phyloP scores from a whole-genome alignment of 2,329 filamentous ascomycete species.

The Diaporthe helianthi region DNA sequence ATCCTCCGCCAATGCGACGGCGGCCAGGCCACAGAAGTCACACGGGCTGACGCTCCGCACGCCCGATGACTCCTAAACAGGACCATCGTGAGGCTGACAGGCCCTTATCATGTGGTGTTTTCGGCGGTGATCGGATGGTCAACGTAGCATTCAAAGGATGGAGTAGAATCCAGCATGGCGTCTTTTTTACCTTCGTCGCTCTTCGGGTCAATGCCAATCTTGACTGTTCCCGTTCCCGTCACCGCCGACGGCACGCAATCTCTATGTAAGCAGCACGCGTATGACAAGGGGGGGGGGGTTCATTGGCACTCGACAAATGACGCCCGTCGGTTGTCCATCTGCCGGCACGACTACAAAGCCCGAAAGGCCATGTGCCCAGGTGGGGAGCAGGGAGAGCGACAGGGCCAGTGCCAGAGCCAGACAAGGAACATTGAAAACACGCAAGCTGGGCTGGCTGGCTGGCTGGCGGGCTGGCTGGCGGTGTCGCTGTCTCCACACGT shows the following conservation, averaged over 20 bases:
- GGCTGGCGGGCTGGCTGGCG: slow-evolving; percentile 8
- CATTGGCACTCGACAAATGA: not conserved
- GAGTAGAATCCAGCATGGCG: slow-evolving; percentile 4
- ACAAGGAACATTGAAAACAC: not conserved
- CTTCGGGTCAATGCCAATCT: not conserved
- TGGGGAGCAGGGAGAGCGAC: not conserved
- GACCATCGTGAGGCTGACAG: not conserved
- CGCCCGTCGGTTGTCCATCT: not conserved
- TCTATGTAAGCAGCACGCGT: not conserved
- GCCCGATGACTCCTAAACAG: not conserved
- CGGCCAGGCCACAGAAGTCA: not conserved
- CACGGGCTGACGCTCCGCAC: not conserved
- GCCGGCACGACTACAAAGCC: not conserved
- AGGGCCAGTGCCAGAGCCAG: not conserved
- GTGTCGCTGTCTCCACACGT: slow-evolving; percentile 7
- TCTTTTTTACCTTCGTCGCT: not conserved
- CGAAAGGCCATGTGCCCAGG: too few species aligned
- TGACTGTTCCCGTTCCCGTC: not conserved
- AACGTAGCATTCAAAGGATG: slow-evolving; percentile 7
- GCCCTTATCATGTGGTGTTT: not conserved
- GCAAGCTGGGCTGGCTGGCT: slow-evolving; percentile 5
- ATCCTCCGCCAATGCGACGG: not conserved
- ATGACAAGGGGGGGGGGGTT: too few species aligned
- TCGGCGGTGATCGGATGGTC: too few species aligned
- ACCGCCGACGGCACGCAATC: slow-evolving; percentile 7